These are phyloP conservation scores for Colletotrichum salicis DNA, from an alignment of 2,329 filamentous ascomycete species.

Conservation along the genomic window DNA sequence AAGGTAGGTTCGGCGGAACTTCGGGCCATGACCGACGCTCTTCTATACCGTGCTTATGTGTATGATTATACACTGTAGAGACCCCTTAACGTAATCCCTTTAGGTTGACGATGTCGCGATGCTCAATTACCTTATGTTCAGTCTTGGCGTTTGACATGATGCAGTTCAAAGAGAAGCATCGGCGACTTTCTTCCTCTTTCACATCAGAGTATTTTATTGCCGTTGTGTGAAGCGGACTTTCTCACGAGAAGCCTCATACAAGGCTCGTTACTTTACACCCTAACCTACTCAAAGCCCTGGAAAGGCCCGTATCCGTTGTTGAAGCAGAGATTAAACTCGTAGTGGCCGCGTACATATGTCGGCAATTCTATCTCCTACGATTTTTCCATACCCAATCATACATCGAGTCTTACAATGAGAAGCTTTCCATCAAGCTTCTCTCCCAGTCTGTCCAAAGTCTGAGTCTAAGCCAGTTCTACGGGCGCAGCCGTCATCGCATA, in stretches of 20 bases:
- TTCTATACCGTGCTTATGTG: too few relatives aligned
- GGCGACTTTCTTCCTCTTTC: background rate
- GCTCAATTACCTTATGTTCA: background rate
- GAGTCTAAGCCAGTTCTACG: background rate
- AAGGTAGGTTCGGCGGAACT: constrained; percentile 29
- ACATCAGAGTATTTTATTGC: background rate
- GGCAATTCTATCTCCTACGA: background rate
- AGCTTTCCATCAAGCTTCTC: background rate
- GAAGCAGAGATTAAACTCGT: background rate
- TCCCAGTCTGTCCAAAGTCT: background rate
- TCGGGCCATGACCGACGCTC: constrained; percentile 9
- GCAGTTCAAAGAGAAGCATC: background rate
- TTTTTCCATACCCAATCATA: background rate
- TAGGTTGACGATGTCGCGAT: background rate
- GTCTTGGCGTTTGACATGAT: background rate
- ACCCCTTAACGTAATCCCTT: background rate
- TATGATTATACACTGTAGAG: background rate
- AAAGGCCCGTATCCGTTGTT: background rate
- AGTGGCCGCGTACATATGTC: background rate
- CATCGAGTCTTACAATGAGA: background rate
- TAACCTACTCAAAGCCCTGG: background rate
- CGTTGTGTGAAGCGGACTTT: background rate
- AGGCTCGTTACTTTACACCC: background rate
- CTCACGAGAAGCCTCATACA: background rate
- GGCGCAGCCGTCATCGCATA: constrained; percentile 2